These are phyloP conservation scores for Elymus sibiricus DNA, from an alignment of 176 grass and related monocot genomes.

Conservation along the genomic window DNA sequence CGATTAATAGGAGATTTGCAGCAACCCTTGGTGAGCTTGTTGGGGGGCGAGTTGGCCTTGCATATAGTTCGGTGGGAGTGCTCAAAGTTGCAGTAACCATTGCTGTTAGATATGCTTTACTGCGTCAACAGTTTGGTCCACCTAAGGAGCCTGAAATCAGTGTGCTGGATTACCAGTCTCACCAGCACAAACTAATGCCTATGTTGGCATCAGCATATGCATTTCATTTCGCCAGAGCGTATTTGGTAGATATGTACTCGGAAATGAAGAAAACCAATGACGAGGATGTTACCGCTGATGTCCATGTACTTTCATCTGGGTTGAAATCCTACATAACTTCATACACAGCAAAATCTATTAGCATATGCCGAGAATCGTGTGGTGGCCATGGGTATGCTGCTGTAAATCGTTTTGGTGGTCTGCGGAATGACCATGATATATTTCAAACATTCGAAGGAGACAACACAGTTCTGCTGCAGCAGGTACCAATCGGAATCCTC, in stretches of 20 bases:
- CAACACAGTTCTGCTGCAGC: conserved; percentile 95
- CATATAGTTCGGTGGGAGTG: conserved; percentile 76
- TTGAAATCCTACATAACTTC: conserved; percentile 95
- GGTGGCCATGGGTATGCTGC: conserved; percentile 98
- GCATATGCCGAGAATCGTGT: conserved; percentile 83
- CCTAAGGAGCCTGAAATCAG: conserved; percentile 84
- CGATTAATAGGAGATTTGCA: conserved; percentile 91
- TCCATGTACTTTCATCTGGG: conserved; percentile 90
- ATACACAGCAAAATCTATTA: conserved; percentile 89
- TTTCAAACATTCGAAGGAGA: conserved; percentile 99
- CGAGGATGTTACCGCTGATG: conserved; percentile 71
- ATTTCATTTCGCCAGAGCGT: conserved; percentile 77
- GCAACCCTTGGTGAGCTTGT: conserved; percentile 95
- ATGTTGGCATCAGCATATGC: conserved; percentile 91
- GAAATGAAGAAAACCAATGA: conserved; percentile 96
- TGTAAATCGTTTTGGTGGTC: conserved; percentile 82
- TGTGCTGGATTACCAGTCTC: conserved; percentile 93
- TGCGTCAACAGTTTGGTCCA: conserved; percentile 95
- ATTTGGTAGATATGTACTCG: conserved; percentile 73
- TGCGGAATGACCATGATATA: conserved; percentile 98
- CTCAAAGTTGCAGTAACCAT: conserved; percentile 92
- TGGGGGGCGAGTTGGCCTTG: conserved; percentile 80
- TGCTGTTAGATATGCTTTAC: conserved; percentile 83
- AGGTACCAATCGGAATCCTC: conserved; percentile 49
- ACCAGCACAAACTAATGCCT: conserved; percentile 95